These are phyloP conservation scores for Amaranthus cruentus DNA, from an alignment of 148 eudicot species.

Conservation along the genomic window DNA sequence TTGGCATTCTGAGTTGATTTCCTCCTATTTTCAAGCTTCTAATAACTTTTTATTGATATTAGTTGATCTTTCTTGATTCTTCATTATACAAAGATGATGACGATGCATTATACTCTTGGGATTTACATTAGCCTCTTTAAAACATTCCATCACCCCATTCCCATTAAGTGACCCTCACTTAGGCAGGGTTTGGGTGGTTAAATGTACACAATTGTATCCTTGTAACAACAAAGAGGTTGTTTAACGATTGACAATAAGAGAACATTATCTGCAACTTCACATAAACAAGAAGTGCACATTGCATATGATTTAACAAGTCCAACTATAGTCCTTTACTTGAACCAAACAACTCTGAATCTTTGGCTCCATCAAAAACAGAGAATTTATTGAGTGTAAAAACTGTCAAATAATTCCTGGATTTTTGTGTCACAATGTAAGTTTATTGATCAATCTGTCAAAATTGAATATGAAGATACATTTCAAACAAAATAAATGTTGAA, in stretches of 20 bases:
- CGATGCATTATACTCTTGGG: not conserved
- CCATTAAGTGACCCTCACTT: no score
- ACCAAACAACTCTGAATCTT: no score
- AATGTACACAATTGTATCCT: no score
- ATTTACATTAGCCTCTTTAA: not conserved
- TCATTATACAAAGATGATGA: not conserved
- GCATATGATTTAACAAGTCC: no score
- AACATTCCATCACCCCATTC: no score
- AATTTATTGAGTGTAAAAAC: not conserved
- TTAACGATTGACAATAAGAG: no score
- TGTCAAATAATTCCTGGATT: not conserved
- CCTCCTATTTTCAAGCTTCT: constrained; percentile 4
- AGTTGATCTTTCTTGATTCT: not conserved
- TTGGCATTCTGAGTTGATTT: not conserved
- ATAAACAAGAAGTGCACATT: no score
- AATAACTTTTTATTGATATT: not conserved
- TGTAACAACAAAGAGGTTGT: no score
- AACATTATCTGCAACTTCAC: no score
- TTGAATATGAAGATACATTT: no score
- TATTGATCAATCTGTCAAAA: not conserved
- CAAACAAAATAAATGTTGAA: not conserved
- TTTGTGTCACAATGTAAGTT: not conserved
- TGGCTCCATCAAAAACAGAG: not conserved
- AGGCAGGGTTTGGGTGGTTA: no score
- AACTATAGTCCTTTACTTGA: no score